Evolutionary conservation across 108 stramenopile species (phyloP).

Genomic region (Craspedostauros australis): DNA sequence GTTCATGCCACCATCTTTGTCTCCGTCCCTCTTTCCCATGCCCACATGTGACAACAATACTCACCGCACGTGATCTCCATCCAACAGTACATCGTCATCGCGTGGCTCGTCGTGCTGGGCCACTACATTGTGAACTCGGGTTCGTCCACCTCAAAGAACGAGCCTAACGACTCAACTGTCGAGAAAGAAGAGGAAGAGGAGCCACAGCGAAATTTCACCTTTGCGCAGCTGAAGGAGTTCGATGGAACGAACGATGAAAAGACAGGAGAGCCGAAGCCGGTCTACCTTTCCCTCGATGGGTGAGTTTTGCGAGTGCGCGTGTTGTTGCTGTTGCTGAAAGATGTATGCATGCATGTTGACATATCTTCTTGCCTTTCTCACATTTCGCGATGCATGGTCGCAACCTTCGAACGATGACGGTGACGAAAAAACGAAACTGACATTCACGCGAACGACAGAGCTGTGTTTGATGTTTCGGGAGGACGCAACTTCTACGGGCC

Average conservation of each 20-base stretch:
- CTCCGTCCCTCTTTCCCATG: neutral
- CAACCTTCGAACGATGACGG: too few relatives aligned
- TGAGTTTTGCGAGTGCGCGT: too few relatives aligned
- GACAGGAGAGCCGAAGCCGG: conserved; percentile 69
- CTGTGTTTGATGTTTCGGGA: conserved; percentile 90
- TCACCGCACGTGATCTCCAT: too few relatives aligned
- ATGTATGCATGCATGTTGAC: too few relatives aligned
- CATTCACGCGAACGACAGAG: too few relatives aligned
- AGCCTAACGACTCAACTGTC: neutral
- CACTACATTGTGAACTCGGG: conserved; percentile 23
- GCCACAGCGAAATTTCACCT: conserved; percentile 82
- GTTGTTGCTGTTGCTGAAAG: too few relatives aligned
- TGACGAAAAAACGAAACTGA: too few relatives aligned
- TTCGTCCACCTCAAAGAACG: neutral
- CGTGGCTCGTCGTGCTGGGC: conserved; percentile 18
- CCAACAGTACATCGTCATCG: conserved; percentile 39
- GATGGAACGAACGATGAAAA: conserved; percentile 69
- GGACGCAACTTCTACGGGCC: conserved; percentile 92
- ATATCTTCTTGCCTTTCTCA: too few relatives aligned
- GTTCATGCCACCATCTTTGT: neutral
- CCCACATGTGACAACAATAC: too few relatives aligned
- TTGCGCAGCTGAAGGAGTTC: conserved; percentile 60
- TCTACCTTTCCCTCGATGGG: conserved; percentile 88
- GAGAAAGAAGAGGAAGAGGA: conserved; percentile 55
- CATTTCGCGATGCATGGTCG: too few relatives aligned